A percentile compares a stretch with the other conserved stretches of the same genome.
Evolutionary conservation across 768 basidiomycete species (phyloP).

Genomic region (Butyriboletus loyo): DNA sequence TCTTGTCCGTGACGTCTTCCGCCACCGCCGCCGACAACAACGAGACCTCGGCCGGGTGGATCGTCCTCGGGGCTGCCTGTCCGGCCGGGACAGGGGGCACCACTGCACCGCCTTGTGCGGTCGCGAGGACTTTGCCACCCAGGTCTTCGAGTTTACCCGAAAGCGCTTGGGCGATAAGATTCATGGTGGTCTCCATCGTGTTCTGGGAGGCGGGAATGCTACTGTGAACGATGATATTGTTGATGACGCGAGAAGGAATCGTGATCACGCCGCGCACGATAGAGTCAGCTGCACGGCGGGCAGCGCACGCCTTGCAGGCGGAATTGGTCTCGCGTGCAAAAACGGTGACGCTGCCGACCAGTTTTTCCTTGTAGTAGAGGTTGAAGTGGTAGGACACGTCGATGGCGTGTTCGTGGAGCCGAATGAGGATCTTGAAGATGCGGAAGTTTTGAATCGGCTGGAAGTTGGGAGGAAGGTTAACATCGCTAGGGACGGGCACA

Average conservation of each 20-base stretch:
- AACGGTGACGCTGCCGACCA: constrained; percentile 23
- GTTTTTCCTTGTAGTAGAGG: constrained; percentile 14
- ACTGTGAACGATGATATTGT: constrained; percentile 18
- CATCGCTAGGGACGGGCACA: constrained; percentile 8
- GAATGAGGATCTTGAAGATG: constrained; percentile 24
- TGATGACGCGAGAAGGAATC: constrained; percentile 19
- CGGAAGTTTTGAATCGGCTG: constrained; percentile 22
- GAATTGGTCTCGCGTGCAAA: constrained; percentile 24
- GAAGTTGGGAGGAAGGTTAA: constrained; percentile 13
- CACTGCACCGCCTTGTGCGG: constrained; percentile 13
- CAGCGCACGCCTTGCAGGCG: constrained; percentile 24
- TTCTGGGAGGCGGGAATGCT: background rate
- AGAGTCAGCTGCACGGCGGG: constrained; percentile 14
- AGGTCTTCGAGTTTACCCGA: constrained; percentile 17
- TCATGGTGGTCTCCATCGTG: constrained; percentile 14
- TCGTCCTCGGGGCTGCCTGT: constrained; percentile 1
- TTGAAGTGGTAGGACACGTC: constrained; percentile 24
- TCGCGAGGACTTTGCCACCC: constrained; percentile 11
- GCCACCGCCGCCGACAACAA: constrained; percentile 24
- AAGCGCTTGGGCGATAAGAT: constrained; percentile 13
- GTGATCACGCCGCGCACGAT: constrained; percentile 26
- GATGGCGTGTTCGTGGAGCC: constrained; percentile 25
- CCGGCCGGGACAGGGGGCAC: background rate
- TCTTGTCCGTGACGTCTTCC: constrained; percentile 10
- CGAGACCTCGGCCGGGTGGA: constrained; percentile 21